Conservation (phyloP, 164 flowering plant species). For the Annona squamosa region DNA sequence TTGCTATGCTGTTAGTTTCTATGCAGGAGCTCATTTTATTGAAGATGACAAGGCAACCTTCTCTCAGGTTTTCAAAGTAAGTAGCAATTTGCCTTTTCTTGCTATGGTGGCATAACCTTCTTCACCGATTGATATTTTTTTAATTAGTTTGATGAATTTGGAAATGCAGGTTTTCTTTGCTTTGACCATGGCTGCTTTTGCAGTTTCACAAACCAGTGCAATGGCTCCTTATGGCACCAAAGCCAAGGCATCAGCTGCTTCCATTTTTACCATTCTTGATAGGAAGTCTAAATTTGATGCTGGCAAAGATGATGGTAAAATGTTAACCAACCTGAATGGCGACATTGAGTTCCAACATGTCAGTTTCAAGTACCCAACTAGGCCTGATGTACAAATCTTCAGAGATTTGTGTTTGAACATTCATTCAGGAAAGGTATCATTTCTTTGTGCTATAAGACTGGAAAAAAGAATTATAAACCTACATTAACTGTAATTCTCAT, state of each 20-base stretch:
- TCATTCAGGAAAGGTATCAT: constrained; percentile 44
- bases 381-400: constrained; percentile 49
- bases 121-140: neutral
- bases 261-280: constrained; percentile 45
- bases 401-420: constrained; percentile 35
- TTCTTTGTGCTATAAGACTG: neutral
- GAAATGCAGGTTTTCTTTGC: constrained; percentile 52
- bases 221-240: constrained; percentile 45
- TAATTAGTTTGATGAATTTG: neutral
- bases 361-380: constrained; percentile 40
- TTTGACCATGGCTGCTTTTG: constrained; percentile 36
- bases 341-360: constrained; percentile 39
- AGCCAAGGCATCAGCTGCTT: constrained; percentile 43
- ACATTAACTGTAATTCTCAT: neutral
- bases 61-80: constrained; percentile 9
- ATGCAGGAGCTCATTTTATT: constrained; percentile 6
- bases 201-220: constrained; percentile 36
- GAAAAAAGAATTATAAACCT: neutral
- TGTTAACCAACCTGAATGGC: constrained; percentile 29
- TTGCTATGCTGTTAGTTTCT: constrained; percentile 8
- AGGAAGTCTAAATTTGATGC: constrained; percentile 45
- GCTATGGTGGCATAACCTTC: neutral
- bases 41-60: constrained; percentile 5
- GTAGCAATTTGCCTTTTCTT: neutral
- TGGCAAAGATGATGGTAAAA: constrained; percentile 32